Percentiles rank a stretch among this genome's conserved stretches.
Conservation (phyloP, 495 filamentous ascomycete genomes). For the Hypoxylon subgilvum region DNA sequence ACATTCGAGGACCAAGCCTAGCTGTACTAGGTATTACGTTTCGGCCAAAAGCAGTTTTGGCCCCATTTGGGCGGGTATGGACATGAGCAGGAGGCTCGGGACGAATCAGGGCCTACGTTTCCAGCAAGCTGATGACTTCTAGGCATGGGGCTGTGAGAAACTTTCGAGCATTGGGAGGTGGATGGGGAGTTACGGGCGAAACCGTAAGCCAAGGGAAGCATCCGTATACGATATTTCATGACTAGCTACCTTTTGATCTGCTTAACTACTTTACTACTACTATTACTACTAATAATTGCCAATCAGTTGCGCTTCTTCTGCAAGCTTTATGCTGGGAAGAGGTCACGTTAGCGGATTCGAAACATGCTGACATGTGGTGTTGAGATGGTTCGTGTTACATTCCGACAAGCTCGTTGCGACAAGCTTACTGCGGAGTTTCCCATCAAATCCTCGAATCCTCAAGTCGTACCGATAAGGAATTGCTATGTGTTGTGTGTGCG, state of each 20-base stretch:
- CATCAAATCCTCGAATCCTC: slow-evolving; percentile 23
- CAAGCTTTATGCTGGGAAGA: background rate
- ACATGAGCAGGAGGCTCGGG: slow-evolving; percentile 7
- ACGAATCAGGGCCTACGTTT: slow-evolving; percentile 20
- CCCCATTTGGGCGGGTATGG: slow-evolving; percentile 16
- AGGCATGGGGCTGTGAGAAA: slow-evolving; percentile 25
- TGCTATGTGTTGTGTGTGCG: background rate
- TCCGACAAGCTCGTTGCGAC: too few species aligned
- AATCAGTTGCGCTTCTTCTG: slow-evolving; percentile 10
- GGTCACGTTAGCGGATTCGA: slow-evolving; percentile 16
- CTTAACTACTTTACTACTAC: too few species aligned
- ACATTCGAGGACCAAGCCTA: slow-evolving; percentile 25
- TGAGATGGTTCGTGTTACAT: slow-evolving; percentile 34
- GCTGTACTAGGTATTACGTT: slow-evolving; percentile 34
- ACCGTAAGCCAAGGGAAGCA: slow-evolving; percentile 9
- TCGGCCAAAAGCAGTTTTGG: slow-evolving; percentile 20
- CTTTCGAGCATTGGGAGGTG: slow-evolving; percentile 8
- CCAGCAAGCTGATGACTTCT: slow-evolving; percentile 9
- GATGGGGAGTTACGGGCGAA: slow-evolving; percentile 6
- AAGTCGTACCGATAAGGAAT: slow-evolving; percentile 32
- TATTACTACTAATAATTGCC: slow-evolving; percentile 27
- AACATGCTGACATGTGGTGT: slow-evolving; percentile 11
- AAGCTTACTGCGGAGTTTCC: slow-evolving; percentile 33
- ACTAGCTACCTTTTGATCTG: slow-evolving; percentile 25
- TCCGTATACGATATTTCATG: slow-evolving; percentile 37